Conservation (phyloP, 2,329 filamentous ascomycete species). For the Diplocarpon mali region DNA sequence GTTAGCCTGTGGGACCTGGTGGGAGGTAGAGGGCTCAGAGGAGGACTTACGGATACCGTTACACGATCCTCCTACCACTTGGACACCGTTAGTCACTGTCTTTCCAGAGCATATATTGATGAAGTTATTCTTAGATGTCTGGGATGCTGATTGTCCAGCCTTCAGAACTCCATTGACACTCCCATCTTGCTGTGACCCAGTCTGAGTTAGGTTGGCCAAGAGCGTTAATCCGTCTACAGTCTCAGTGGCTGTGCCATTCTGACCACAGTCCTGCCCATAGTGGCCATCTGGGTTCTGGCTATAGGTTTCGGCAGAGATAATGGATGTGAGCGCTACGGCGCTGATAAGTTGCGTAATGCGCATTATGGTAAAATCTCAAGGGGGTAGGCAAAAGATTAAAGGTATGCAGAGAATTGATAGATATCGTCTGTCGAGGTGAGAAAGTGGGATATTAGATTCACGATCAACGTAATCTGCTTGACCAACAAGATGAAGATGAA, state of each 20-base stretch:
- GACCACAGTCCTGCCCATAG: no score
- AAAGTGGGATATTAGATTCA: constrained; percentile 24
- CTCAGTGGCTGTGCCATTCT: no score
- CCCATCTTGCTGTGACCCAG: constrained; percentile 23
- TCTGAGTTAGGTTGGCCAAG: constrained; percentile 22
- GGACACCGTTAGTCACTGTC: constrained; percentile 49
- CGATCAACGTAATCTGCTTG: constrained; percentile 29
- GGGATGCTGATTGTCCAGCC: constrained; percentile 21
- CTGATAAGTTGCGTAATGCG: constrained; percentile 20
- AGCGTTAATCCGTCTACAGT: constrained; percentile 17
- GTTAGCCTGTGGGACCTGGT: neutral
- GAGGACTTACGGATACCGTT: constrained; percentile 33
- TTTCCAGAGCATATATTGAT: constrained; percentile 27
- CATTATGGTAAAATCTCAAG: constrained; percentile 19
- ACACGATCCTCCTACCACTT: constrained; percentile 48
- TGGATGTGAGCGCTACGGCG: constrained; percentile 17
- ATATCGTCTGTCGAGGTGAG: constrained; percentile 27
- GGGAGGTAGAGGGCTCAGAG: no score
- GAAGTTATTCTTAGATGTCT: constrained; percentile 26
- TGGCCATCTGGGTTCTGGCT: no score
- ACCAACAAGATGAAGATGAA: constrained; percentile 24
- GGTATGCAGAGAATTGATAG: constrained; percentile 13
- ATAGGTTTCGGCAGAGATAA: constrained; percentile 15
- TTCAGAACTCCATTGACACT: constrained; percentile 19
- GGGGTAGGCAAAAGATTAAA: no score